These are phyloP conservation scores for Wickerhamomyces xylosicus DNA, from an alignment of 805 yeast genomes.

Conservation along the genomic window DNA sequence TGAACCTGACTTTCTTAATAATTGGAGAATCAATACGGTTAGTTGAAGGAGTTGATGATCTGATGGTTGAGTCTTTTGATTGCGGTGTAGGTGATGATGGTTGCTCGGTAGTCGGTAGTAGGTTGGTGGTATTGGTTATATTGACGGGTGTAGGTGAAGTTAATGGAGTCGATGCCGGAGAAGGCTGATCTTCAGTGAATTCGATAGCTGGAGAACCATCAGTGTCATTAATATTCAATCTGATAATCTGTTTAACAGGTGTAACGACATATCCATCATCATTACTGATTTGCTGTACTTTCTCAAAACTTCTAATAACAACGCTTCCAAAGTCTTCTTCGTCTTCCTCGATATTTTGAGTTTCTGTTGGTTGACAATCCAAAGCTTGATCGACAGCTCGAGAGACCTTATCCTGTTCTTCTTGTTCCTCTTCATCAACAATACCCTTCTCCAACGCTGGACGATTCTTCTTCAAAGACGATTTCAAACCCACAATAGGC, in stretches of 20 bases:
- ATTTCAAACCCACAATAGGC: no score
- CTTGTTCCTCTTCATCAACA: no score
- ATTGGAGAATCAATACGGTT: not conserved
- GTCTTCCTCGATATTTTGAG: no score
- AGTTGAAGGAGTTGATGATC: not conserved
- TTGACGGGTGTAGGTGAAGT: not conserved
- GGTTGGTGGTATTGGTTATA: no score
- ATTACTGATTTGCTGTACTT: not conserved
- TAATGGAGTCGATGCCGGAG: not conserved
- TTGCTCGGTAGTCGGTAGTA: no score
- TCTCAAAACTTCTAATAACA: not conserved
- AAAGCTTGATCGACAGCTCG: no score
- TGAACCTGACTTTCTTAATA: slow-evolving; percentile 18
- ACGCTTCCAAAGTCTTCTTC: not conserved
- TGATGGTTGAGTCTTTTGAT: not conserved
- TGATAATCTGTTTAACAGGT: not conserved
- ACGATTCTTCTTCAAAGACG: no score
- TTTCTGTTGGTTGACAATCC: no score
- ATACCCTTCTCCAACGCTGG: no score
- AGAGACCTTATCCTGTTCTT: not conserved
- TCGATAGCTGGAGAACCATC: not conserved
- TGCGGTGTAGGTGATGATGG: not conserved
- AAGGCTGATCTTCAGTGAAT: not conserved
- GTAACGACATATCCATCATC: not conserved
- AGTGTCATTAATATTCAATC: not conserved